A percentile compares a stretch with the other conserved stretches of the same genome.
phyloP scores from a whole-genome alignment of 2,329 filamentous ascomycete genomes.

The Pseudogymnoascus sp. region DNA sequence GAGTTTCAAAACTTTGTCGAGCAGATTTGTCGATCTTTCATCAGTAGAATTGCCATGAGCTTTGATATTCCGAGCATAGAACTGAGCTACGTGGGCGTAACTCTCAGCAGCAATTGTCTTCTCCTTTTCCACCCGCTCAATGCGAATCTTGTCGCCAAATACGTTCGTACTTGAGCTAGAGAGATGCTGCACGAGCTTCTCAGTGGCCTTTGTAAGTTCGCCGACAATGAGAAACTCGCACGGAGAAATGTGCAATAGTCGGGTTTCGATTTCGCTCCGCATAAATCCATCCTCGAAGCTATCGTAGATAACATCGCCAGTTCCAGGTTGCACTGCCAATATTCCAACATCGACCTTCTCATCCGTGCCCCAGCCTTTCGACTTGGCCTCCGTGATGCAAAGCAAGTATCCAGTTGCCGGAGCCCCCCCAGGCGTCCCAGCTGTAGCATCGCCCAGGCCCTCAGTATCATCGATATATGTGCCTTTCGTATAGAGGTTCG shows the following conservation, averaged over 20 bases:
- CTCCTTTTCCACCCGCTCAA: conserved; percentile 67
- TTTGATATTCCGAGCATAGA: conserved; percentile 83
- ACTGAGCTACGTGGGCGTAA: conserved; percentile 81
- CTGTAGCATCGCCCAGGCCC: conserved; percentile 52
- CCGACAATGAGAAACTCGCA: conserved; percentile 94
- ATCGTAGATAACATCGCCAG: conserved; percentile 92
- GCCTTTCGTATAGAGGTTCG: conserved; percentile 94
- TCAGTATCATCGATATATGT: conserved; percentile 95
- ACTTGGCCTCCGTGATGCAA: conserved; percentile 78
- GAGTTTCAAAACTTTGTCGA: conserved; percentile 80
- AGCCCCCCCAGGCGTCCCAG: conserved; percentile 50
- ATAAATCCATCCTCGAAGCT: conserved; percentile 96
- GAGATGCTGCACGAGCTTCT: conserved; percentile 85
- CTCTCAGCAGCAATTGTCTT: conserved; percentile 80
- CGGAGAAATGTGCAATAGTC: conserved; percentile 89
- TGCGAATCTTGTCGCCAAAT: conserved; percentile 80
- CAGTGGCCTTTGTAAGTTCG: conserved; percentile 78
- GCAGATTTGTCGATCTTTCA: conserved; percentile 52
- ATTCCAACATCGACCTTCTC: conserved; percentile 91
- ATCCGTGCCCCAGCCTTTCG: conserved; percentile 75
- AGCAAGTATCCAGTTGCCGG: conserved; percentile 76
- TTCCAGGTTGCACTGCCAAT: conserved; percentile 88
- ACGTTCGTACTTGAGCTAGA: conserved; percentile 85
- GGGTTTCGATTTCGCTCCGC: conserved; percentile 90
- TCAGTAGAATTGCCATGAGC: conserved; percentile 44